A percentile compares a stretch with the other conserved stretches of the same genome.
These are phyloP conservation scores for Trichophyton mentagrophytes DNA, from an alignment of 2,329 filamentous ascomycete genomes.

Conservation along the genomic window DNA sequence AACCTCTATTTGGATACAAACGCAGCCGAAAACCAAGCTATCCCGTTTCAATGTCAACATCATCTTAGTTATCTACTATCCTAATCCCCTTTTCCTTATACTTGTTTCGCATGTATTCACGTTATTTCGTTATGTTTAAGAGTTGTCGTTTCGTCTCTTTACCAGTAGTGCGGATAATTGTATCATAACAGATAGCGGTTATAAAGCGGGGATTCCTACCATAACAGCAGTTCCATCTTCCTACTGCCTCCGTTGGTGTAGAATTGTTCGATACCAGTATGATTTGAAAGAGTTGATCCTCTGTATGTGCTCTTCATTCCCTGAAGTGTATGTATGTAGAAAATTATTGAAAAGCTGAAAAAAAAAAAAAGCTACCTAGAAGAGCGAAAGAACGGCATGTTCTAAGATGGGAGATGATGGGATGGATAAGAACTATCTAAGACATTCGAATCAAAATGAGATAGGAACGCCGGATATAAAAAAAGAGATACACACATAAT, in stretches of 20 bases:
- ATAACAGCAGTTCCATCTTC: not conserved
- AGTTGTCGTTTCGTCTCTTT: constrained; percentile 2
- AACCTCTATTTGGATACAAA: constrained; percentile 1
- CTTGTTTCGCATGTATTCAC: constrained; percentile 2
- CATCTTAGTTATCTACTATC: not conserved
- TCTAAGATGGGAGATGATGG: constrained; percentile 1
- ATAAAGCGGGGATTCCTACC: constrained; percentile 5
- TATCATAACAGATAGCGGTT: constrained; percentile 6
- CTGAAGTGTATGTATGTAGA: not conserved
- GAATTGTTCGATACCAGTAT: too few species aligned
- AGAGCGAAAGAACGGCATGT: not conserved
- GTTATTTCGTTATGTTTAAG: constrained; percentile 3
- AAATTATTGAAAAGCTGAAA: not conserved
- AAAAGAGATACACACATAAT: not conserved
- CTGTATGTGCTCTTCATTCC: not conserved
- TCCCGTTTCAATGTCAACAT: not conserved
- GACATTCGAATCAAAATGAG: constrained; percentile 1
- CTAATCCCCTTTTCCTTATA: not conserved
- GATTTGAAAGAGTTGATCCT: too few species aligned
- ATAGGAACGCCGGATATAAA: not conserved
- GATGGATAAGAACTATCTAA: not conserved
- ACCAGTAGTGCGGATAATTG: constrained; percentile 4
- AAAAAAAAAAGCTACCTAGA: not conserved
- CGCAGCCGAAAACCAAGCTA: not conserved
- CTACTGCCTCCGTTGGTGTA: too few species aligned